These are phyloP conservation scores for Microascus cirrosus DNA, from an alignment of 2,329 filamentous ascomycete species.

Conservation along the genomic window DNA sequence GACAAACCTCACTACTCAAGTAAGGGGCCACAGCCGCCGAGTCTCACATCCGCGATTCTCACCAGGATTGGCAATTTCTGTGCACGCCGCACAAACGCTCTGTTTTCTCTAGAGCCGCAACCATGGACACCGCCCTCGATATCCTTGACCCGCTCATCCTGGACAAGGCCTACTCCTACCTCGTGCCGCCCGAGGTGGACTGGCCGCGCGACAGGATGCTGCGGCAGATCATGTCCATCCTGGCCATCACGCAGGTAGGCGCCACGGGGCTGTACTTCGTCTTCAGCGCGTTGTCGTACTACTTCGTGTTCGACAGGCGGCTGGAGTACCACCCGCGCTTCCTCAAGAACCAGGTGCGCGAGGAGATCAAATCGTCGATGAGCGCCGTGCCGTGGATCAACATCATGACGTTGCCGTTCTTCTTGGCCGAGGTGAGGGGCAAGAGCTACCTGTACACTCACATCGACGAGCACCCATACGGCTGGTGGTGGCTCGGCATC, in stretches of 20 bases:
- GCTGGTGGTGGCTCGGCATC: constrained; percentile 24
- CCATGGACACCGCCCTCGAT: constrained; percentile 28
- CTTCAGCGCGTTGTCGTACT: constrained; percentile 60
- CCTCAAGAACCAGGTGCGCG: constrained; percentile 32
- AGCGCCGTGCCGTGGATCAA: constrained; percentile 30
- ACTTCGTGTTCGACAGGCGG: constrained; percentile 46
- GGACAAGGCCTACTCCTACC: constrained; percentile 26
- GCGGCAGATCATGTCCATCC: constrained; percentile 25
- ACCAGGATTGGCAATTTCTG: too few relatives aligned
- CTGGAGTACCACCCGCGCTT: constrained; percentile 34
- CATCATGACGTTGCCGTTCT: constrained; percentile 30
- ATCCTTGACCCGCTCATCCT: constrained; percentile 27
- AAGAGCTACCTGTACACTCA: constrained; percentile 28
- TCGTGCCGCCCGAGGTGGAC: constrained; percentile 20
- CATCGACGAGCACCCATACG: constrained; percentile 20
- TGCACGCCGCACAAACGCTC: too few relatives aligned
- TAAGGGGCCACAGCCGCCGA: too few relatives aligned
- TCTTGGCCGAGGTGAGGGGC: constrained; percentile 34
- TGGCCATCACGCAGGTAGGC: constrained; percentile 25
- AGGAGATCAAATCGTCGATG: constrained; percentile 30
- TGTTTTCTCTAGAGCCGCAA: not conserved
- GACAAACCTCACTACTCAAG: too few relatives aligned
- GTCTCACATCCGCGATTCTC: too few relatives aligned
- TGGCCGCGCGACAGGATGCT: constrained; percentile 28
- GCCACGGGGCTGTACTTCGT: constrained; percentile 45